These are phyloP conservation scores for Stemphylium vesicarium DNA, from an alignment of 2,329 filamentous ascomycete genomes.

Conservation along the genomic window DNA sequence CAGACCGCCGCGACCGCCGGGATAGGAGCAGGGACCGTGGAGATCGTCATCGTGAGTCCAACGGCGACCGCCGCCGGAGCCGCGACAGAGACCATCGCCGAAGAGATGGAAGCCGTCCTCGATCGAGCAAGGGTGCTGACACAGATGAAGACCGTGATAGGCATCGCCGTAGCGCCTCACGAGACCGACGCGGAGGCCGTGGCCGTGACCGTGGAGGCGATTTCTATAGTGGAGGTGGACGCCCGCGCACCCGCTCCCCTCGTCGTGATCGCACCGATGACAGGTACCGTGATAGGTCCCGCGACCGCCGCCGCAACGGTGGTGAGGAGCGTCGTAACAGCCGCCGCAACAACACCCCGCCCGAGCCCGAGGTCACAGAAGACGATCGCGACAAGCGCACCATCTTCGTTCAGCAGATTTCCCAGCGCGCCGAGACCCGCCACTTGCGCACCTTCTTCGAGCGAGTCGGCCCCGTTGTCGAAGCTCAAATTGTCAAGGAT, in stretches of 20 bases:
- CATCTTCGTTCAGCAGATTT: conserved; percentile 97
- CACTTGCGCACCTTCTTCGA: conserved; percentile 96
- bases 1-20: conserved; percentile 33
- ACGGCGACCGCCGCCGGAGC: conserved; percentile 41
- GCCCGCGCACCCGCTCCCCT: conserved; percentile 48
- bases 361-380: conserved; percentile 79
- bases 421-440: conserved; percentile 87
- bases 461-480: conserved; percentile 90
- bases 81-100: conserved; percentile 41
- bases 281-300: conserved; percentile 57
- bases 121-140: conserved; percentile 44
- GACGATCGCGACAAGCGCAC: conserved; percentile 97
- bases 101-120: conserved; percentile 40
- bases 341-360: conserved; percentile 50
- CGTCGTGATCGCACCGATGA: conserved; percentile 49
- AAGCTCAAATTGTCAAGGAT: conserved; percentile 98
- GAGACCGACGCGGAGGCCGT: conserved; percentile 37
- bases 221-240: conserved; percentile 48
- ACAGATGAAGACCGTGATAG: conserved; percentile 49
- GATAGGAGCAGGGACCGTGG: conserved; percentile 38
- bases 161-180: conserved; percentile 33
- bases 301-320: conserved; percentile 51
- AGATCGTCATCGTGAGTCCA: conserved; percentile 39
- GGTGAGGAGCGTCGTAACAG: conserved; percentile 54
- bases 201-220: conserved; percentile 44